Conservation (phyloP, 2,329 filamentous ascomycete species). For the Paecilomyces dactylethromorphus region DNA sequence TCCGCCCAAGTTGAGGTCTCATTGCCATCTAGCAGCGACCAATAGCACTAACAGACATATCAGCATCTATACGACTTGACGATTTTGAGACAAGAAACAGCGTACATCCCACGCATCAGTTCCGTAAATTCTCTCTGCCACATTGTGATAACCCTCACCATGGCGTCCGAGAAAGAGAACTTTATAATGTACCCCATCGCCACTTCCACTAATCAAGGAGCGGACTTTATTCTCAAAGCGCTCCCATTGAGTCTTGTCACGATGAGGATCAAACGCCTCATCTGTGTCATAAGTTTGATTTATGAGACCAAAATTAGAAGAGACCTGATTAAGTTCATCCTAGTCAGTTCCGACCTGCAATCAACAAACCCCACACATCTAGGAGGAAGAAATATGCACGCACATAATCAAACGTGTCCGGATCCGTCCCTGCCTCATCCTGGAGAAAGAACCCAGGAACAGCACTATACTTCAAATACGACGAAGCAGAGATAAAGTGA, state of each 20-base stretch:
- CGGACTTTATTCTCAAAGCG: slow-evolving; percentile 44
- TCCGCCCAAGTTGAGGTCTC: slow-evolving; percentile 51
- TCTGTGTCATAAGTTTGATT: slow-evolving; percentile 39
- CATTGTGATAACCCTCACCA: slow-evolving; percentile 57
- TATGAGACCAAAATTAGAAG: slow-evolving; percentile 46
- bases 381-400: slow-evolving; percentile 4
- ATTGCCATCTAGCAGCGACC: slow-evolving; percentile 53
- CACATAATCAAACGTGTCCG: slow-evolving; percentile 44
- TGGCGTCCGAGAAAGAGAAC: slow-evolving; percentile 55
- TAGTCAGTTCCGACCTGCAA: background rate
- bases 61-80: background rate
- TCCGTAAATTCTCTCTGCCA: slow-evolving; percentile 53
- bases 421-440: slow-evolving; percentile 43
- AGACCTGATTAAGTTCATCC: slow-evolving; percentile 18
- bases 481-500: slow-evolving; percentile 7
- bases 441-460: slow-evolving; percentile 46
- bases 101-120: slow-evolving; percentile 54
- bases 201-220: slow-evolving; percentile 36
- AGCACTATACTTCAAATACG: slow-evolving; percentile 29
- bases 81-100: slow-evolving; percentile 1
- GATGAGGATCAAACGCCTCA: slow-evolving; percentile 17
- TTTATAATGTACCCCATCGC: slow-evolving; percentile 41
- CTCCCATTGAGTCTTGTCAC: slow-evolving; percentile 48
- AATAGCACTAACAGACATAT: background rate
- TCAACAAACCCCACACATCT: background rate